Percentiles rank a stretch among this genome's conserved stretches.
These are phyloP conservation scores for Actinidia chinensis DNA, from an alignment of 179 eudicot genomes.

Conservation along the genomic window DNA sequence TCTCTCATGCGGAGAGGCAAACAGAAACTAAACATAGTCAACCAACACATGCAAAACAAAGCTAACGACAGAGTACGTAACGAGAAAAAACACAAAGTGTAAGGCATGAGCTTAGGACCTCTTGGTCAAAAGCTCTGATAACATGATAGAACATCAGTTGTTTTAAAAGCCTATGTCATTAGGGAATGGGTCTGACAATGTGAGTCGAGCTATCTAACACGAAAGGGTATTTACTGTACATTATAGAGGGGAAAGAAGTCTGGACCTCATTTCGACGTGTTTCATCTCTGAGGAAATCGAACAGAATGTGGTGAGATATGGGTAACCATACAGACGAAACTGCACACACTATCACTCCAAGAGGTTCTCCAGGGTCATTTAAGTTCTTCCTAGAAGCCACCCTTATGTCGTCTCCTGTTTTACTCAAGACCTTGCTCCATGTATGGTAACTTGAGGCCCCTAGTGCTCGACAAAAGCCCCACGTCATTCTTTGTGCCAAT, in stretches of 20 bases:
- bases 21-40: background rate
- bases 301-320: slow-evolving; percentile 59
- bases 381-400: slow-evolving; percentile 79
- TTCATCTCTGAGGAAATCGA: slow-evolving; percentile 89
- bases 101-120: background rate
- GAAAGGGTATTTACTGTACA: background rate
- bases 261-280: slow-evolving; percentile 77
- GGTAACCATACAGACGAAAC: slow-evolving; percentile 92
- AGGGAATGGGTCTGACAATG: background rate
- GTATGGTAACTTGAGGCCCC: slow-evolving; percentile 83
- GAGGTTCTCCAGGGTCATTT: slow-evolving; percentile 89
- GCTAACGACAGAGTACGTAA: background rate
- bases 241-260: slow-evolving; percentile 3
- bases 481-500: slow-evolving; percentile 88
- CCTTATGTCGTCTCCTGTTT: slow-evolving; percentile 81
- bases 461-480: slow-evolving; percentile 70
- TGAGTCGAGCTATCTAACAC: background rate
- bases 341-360: slow-evolving; percentile 76
- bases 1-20: background rate
- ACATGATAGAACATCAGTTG: background rate
- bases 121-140: too few relatives aligned
- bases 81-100: background rate
- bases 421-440: slow-evolving; percentile 77
- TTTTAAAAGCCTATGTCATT: background rate
- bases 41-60: background rate